Base-by-base conservation (phyloP, 495 filamentous ascomycete genomes). In the Aspergillus coremiiformis region DNA sequence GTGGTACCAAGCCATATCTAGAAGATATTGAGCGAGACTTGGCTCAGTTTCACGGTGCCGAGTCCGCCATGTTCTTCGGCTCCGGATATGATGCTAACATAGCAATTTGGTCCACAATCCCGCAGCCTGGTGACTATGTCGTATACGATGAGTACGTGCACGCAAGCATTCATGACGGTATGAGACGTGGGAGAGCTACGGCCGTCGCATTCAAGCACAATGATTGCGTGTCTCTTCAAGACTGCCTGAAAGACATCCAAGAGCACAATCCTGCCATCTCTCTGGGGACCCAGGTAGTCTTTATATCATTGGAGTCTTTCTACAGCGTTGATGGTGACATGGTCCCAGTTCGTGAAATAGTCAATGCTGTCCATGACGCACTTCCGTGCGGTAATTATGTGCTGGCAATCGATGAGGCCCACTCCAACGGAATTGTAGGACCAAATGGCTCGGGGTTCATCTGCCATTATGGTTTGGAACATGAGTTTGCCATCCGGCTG, bases 281-380 rank as follows among this genome's bases (percentile, higher is more conserved):
- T 2, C 32, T 51, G 10, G 66, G 67, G 6, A 54, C 63, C 19
- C 29, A 50, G 4, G 37, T 51, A 11, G 49, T 66, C 9, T 79
- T 88, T 57, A 68, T 88, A 41, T 77, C 79, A 1, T 69, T 87
- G 0, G 85, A 88, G 61, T 70, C 74, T 6, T 59, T 87, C 12
- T 89, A 89, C 62, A 84, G 80, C 51, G 87, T 89, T 84, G 84
- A 88, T 57, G 85, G 84, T 1, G 84, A 87, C 60, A 54, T 81
- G 4, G 73, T 71, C 5, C 82, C 81, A 0, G 58, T 88, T 4
- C 47, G 55, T 17, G 66, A 78, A 17, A 70, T 87, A 35, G 66
- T 83, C 1, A 55, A 66, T 7, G 45, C 69, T 1, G 74, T 79
- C 0, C 71, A 83, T 44, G 61, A 61, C 6, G 45, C 73, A 1